Evolutionary conservation across 2,329 filamentous ascomycete genomes (phyloP).

Genomic region (Neopestalotiopsis sp.): DNA sequence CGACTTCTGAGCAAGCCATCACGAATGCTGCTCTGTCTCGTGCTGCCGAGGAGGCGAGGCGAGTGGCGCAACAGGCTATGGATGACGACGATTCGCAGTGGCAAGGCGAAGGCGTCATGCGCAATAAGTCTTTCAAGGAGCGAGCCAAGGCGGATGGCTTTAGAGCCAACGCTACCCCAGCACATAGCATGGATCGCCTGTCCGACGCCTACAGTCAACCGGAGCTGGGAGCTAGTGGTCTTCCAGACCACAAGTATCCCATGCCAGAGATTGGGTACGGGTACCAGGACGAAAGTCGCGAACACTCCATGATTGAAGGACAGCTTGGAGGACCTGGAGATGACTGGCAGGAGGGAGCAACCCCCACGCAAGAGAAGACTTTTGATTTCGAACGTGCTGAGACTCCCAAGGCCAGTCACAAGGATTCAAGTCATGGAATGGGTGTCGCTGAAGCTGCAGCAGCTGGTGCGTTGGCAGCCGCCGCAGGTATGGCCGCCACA

Average conservation of each 20-base stretch:
- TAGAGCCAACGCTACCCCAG: slow-evolving; percentile 59
- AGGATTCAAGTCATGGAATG: slow-evolving; percentile 46
- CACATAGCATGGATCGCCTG: slow-evolving; percentile 65
- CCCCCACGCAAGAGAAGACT: slow-evolving; percentile 39
- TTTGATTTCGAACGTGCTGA: slow-evolving; percentile 36
- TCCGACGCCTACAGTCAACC: slow-evolving; percentile 55
- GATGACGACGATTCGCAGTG: slow-evolving; percentile 47
- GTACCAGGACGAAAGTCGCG: slow-evolving; percentile 58
- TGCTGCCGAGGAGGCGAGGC: slow-evolving; percentile 57
- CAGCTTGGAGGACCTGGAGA: slow-evolving; percentile 61
- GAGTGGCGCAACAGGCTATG: slow-evolving; percentile 47
- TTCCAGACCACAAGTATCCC: slow-evolving; percentile 72
- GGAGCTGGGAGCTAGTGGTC: slow-evolving; percentile 70
- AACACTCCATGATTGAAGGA: slow-evolving; percentile 82
- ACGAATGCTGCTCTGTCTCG: slow-evolving; percentile 59
- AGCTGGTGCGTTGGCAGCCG: slow-evolving; percentile 58
- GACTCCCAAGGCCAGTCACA: slow-evolving; percentile 36
- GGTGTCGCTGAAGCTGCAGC: slow-evolving; percentile 54
- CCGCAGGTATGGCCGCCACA: slow-evolving; percentile 49
- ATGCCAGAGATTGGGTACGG: slow-evolving; percentile 78
- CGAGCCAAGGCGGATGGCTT: slow-evolving; percentile 60
- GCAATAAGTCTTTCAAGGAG: slow-evolving; percentile 71
- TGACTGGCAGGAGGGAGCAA: slow-evolving; percentile 37
- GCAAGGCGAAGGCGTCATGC: slow-evolving; percentile 56
- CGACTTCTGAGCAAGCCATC: slow-evolving; percentile 62